Evolutionary conservation across 352 stramenopile species (phyloP), one percentile per base, ranked within the genome.

Genomic region (Globisporangium middletonii): DNA sequence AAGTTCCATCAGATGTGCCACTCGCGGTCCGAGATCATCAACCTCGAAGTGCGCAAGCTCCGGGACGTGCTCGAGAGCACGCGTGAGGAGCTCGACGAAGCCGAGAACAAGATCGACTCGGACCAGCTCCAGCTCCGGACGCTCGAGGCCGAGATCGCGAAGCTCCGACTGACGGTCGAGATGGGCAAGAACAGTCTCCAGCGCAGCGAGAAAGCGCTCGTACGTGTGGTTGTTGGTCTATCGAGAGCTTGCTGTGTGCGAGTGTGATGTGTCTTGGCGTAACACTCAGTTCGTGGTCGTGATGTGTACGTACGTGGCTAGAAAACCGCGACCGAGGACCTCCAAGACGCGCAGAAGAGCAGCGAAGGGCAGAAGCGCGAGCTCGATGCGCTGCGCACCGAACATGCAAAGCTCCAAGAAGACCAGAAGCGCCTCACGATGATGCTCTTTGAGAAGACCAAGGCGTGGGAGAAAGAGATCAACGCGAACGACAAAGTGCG

Each of bases 81-180:
- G 19, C 68, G 74, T 30, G 64, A 81, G 42, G 74, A 88, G 18
- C 65, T 89, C 19, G 75, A 88, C 18, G 65, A 86, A 48, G 79
- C 77, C 8, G 76, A 89, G 27, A 78, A 86, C 67, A 85, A 83
- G 54, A 88, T 88, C 44, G 79, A 89, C 60, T 88, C 76, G 26
- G 75, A 88, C 43, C 65, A 85, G 46, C 63, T 86, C 19, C 68
- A 83, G 35, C 81, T 89, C 23, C 73, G 72, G 42, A 82, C 64
- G 15, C 56, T 88, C 6, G 82, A 92, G 28, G 77, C 79, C 19
- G 79, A 89, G 55, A 68, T 77, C 19, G 68, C 69, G 2, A 92
- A 92, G 63, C 68, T 92, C 1, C 68, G 72, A 2, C 62, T 92
- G 19, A 84, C 71, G 12, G 75, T 89, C 2, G 75, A 88, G 4